phyloP scores from a whole-genome alignment of 108 stramenopile species.

The Asterionellopsis glacialis region DNA sequence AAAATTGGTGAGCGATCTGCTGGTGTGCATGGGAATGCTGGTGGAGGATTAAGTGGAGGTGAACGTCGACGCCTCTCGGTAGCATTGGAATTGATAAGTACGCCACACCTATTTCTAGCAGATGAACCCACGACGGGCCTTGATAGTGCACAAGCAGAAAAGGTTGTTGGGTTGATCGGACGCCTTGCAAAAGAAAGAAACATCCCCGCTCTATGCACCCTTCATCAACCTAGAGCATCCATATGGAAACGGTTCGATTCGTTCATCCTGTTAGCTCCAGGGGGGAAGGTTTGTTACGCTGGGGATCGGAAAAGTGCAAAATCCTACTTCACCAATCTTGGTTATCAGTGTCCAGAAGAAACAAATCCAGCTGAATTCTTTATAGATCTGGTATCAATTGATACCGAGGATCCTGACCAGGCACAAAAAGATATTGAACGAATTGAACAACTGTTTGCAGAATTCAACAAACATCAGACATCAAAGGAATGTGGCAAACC shows the following conservation, averaged over 20 bases:
- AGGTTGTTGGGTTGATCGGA: constrained; percentile 54
- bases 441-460: constrained; percentile 37
- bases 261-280: constrained; percentile 65
- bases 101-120: constrained; percentile 63
- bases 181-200: constrained; percentile 43
- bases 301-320: constrained; percentile 39
- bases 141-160: constrained; percentile 51
- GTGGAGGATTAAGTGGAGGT: constrained; percentile 60
- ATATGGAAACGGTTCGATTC: constrained; percentile 64
- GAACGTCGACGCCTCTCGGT: constrained; percentile 78
- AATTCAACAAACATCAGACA: constrained; percentile 9
- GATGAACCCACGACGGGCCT: constrained; percentile 89
- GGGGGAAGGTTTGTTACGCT: constrained; percentile 67
- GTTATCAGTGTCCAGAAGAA: constrained; percentile 56
- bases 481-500: no score
- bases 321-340: constrained; percentile 56
- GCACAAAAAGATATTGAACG: constrained; percentile 41
- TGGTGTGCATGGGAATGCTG: constrained; percentile 13
- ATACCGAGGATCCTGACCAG: constrained; percentile 55
- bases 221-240: constrained; percentile 75
- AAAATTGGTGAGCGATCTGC: constrained; percentile 52
- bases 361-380: constrained; percentile 86
- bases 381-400: constrained; percentile 75
- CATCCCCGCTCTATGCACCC: constrained; percentile 53
- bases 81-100: constrained; percentile 67